Evolutionary conservation across 805 yeast species (phyloP), one percentile per base, ranked within the genome.

Genomic region (Clavispora carvajalis): DNA sequence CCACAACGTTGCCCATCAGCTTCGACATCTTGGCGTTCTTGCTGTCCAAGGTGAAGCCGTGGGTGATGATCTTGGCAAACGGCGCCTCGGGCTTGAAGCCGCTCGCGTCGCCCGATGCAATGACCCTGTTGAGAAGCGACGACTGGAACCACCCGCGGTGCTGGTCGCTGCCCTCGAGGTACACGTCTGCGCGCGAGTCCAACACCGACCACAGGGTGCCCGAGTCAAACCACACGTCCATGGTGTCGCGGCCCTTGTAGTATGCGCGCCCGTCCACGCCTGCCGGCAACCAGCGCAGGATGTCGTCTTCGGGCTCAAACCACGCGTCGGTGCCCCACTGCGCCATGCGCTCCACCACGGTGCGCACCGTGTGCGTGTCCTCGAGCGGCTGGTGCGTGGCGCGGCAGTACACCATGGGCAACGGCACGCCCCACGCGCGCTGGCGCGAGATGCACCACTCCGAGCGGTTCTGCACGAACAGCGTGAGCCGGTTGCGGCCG

Each of bases 131-230:
- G 43, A 93, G 66, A 21, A 93, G 64, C 1, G 96, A 88, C 23
- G 96, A 86, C 65, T 93, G 99, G 59, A 93, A 93, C 99, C 99
- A 93, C 1, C 99, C 99, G 45, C 99, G 76, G 57, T 93, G 99
- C 61, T 93, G 99, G 57, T 93, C 99, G n/a, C 90, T 79, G 2
- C 99, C 99, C 67, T 93, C 99, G 11, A 91, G 61, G 56, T 88
- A 91, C n/a, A 87, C 74, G 60, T 90, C 95, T 0, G 95, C 10
- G n/a, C 17, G 17, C 12, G 12, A n/a, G 31, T 64, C 66, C 16
- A 84, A 65, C 34, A 77, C 72, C 9, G 79, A 74, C 98, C 99
- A 93, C 24, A 93, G 82, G 0, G 95, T 78, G 0, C 99, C 99
- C 29, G 95, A 85, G 60, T 93, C 99, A 65, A 93, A 91, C 99